Conservation (phyloP, 768 basidiomycete species). For the Trametes maxima region DNA sequence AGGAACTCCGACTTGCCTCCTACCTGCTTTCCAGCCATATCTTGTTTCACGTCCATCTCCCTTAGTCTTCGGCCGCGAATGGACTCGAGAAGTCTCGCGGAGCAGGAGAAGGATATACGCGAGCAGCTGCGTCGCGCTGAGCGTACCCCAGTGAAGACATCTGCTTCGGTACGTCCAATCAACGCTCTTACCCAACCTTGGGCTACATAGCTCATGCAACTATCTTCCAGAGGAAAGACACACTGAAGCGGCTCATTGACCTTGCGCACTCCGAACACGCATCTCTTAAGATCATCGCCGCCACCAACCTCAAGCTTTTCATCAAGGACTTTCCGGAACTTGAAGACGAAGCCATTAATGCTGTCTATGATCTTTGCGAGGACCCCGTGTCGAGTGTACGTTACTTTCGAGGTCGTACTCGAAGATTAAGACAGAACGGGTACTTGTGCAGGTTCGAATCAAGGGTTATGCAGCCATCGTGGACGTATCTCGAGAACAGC, state of each 20-base stretch:
- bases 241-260: conserved; percentile 55
- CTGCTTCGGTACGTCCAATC: conserved; percentile 39
- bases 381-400: conserved; percentile 58
- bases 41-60: neutral
- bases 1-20: neutral
- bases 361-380: conserved; percentile 79
- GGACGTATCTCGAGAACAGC: conserved; percentile 48
- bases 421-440: neutral
- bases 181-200: no score
- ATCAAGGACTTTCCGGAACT: conserved; percentile 70
- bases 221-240: conserved; percentile 49
- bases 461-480: conserved; percentile 68
- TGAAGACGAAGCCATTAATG: conserved; percentile 76
- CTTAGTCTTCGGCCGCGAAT: conserved; percentile 19
- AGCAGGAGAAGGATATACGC: conserved; percentile 42
- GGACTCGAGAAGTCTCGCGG: conserved; percentile 31
- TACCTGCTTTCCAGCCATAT: neutral
- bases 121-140: conserved; percentile 50
- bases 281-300: conserved; percentile 57
- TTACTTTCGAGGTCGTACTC: neutral
- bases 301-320: conserved; percentile 55
- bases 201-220: neutral
- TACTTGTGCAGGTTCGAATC: conserved; percentile 56
- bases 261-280: conserved; percentile 51
- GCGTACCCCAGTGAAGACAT: conserved; percentile 40